Conservation (phyloP, 2,329 filamentous ascomycete species). For the Cadophora sp. region DNA sequence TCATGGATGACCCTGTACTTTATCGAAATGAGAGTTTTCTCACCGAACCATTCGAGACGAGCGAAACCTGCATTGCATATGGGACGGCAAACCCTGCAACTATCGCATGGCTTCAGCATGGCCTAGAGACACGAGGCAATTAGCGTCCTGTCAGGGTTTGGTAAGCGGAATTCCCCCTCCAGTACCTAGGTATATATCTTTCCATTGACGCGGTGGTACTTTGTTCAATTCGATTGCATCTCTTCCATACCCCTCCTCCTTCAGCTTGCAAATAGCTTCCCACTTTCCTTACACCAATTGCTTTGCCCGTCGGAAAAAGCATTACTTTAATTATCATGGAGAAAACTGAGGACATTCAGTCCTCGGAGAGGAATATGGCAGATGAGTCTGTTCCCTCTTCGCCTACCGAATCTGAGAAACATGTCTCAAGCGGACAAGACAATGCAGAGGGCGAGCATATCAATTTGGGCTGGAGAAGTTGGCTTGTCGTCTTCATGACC, state of each 20-base stretch:
- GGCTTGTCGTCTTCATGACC: constrained; percentile 56
- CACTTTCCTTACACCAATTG: not conserved
- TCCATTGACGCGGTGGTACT: no score
- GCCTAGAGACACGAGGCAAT: not conserved
- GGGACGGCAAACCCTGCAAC: not conserved
- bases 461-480: constrained; percentile 61
- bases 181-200: constrained; percentile 4
- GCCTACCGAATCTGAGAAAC: not conserved
- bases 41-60: not conserved
- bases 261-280: not conserved
- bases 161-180: not conserved
- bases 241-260: not conserved
- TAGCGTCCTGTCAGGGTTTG: not conserved
- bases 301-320: no score
- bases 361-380: not conserved
- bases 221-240: no score
- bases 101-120: not conserved
- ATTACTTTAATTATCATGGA: not conserved
- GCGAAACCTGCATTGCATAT: constrained; percentile 1
- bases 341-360: constrained; percentile 5
- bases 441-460: constrained; percentile 49
- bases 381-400: not conserved
- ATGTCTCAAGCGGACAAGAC: not conserved
- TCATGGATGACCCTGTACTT: not conserved
- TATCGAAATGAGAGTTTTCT: constrained; percentile 2